These are phyloP conservation scores for Colletotrichum liriopes DNA, from an alignment of 2,329 filamentous ascomycete species.

Conservation along the genomic window DNA sequence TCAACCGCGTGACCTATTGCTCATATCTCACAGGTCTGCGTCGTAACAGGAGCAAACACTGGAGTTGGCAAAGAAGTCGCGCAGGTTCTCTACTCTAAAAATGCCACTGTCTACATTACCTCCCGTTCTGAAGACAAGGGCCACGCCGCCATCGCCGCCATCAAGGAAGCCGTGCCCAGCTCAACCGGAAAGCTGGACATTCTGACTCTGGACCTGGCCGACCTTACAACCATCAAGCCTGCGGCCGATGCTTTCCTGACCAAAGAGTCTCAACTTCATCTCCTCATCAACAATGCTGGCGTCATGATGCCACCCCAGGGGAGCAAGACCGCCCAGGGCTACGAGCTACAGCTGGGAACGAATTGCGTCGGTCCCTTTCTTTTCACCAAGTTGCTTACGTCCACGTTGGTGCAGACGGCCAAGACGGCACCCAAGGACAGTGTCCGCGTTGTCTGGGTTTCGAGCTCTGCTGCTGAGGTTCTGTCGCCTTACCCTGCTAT, in stretches of 20 bases:
- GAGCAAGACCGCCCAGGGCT: constrained; percentile 57
- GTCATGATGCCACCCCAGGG: constrained; percentile 60
- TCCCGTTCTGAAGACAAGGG: constrained; percentile 64
- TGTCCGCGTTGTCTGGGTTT: constrained; percentile 54
- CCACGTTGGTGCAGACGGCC: constrained; percentile 52
- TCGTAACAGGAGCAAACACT: constrained; percentile 64
- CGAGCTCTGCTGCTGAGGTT: constrained; percentile 50
- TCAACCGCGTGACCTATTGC: neutral
- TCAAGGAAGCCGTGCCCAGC: constrained; percentile 54
- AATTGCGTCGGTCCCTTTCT: constrained; percentile 58
- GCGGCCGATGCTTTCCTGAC: constrained; percentile 52
- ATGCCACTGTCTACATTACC: constrained; percentile 70
- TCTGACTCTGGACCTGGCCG: constrained; percentile 62
- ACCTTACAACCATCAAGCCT: constrained; percentile 54
- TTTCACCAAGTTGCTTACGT: constrained; percentile 56
- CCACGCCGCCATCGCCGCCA: constrained; percentile 59
- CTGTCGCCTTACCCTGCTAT: constrained; percentile 45
- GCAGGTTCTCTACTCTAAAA: constrained; percentile 67
- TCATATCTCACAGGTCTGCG: constrained; percentile 57
- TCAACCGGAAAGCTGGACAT: constrained; percentile 60
- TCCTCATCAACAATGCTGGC: constrained; percentile 63
- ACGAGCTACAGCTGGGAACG: constrained; percentile 60
- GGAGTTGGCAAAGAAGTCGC: constrained; percentile 68
- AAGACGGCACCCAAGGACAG: constrained; percentile 48
- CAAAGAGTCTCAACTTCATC: constrained; percentile 53